phyloP scores from a whole-genome alignment of 2,329 filamentous ascomycete species.

The Xenosphaeropsis pyriputrescens region DNA sequence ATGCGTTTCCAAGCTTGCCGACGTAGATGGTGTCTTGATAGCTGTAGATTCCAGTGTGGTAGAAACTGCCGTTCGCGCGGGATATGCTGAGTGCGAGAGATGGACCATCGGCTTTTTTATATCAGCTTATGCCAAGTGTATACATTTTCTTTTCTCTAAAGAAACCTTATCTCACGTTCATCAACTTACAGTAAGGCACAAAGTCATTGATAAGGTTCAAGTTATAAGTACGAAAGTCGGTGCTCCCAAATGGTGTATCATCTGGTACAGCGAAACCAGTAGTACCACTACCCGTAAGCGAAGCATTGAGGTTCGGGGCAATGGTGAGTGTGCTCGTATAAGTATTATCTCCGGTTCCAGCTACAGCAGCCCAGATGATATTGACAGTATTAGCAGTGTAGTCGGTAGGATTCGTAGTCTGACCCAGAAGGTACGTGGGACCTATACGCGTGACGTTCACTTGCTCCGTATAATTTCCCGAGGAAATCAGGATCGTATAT shows the following conservation, averaged over 20 bases:
- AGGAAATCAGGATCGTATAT: conserved; percentile 42
- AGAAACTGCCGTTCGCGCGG: conserved; percentile 52
- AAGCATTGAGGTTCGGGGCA: conserved; percentile 47
- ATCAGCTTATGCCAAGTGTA: neutral
- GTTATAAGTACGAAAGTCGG: conserved; percentile 51
- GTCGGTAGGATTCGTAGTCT: conserved; percentile 15
- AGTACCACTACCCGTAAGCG: conserved; percentile 44
- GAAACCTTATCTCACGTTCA: neutral
- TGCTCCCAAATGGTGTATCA: conserved; percentile 47
- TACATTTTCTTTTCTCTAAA: neutral
- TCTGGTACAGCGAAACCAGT: conserved; percentile 45
- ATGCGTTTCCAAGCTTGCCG: conserved; percentile 51
- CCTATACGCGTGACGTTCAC: conserved; percentile 48
- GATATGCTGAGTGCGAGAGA: conserved; percentile 44
- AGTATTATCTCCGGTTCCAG: conserved; percentile 39
- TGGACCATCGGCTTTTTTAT: conserved; percentile 29
- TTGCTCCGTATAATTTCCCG: conserved; percentile 42
- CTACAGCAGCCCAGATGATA: conserved; percentile 42
- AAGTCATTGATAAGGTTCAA: conserved; percentile 50
- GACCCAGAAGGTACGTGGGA: conserved; percentile 46
- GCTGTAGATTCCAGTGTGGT: conserved; percentile 49
- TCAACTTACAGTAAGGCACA: conserved; percentile 20
- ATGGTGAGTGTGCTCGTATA: conserved; percentile 47
- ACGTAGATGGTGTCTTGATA: conserved; percentile 58
- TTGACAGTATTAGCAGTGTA: conserved; percentile 30